Evolutionary conservation across 257 asterid species (phyloP).

Genomic region (Euphrasia confusa): DNA sequence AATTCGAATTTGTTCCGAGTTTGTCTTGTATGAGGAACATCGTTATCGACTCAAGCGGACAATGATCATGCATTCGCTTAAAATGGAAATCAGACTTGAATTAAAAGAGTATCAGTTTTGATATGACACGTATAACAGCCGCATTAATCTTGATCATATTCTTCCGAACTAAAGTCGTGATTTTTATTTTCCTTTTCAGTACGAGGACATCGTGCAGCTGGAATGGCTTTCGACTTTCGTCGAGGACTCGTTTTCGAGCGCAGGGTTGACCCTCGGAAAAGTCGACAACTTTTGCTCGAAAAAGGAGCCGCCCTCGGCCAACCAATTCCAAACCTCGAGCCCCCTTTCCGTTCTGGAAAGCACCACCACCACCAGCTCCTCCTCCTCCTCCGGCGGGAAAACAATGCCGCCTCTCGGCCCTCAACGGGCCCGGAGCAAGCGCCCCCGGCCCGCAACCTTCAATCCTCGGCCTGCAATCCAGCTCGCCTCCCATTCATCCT

Average conservation of each 20-base stretch:
- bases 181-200: conserved; percentile 31
- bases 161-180: background rate
- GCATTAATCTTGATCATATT: background rate
- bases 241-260: conserved; percentile 71
- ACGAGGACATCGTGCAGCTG: conserved; percentile 66
- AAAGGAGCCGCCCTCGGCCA: conserved; percentile 28
- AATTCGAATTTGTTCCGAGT: background rate
- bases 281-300: conserved; percentile 32
- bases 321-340: conserved; percentile 56
- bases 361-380: conserved; percentile 69
- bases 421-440: conserved; percentile 88
- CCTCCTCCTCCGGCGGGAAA: conserved; percentile 34
- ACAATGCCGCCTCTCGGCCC: conserved; percentile 48
- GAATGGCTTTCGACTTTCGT: conserved; percentile 75
- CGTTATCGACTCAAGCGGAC: too few species aligned
- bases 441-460: conserved; percentile 70
- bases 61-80: background rate
- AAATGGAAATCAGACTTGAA: background rate
- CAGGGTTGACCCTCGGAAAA: conserved; percentile 53
- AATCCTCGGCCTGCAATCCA: conserved; percentile 53
- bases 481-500: conserved; percentile 39
- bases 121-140: background rate
- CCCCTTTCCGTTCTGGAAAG: conserved; percentile 80
- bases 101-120: background rate
- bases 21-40: too few species aligned